These are phyloP conservation scores for Fomitopsis betulina DNA, from an alignment of 1,284 basidiomycete genomes.

Conservation along the genomic window DNA sequence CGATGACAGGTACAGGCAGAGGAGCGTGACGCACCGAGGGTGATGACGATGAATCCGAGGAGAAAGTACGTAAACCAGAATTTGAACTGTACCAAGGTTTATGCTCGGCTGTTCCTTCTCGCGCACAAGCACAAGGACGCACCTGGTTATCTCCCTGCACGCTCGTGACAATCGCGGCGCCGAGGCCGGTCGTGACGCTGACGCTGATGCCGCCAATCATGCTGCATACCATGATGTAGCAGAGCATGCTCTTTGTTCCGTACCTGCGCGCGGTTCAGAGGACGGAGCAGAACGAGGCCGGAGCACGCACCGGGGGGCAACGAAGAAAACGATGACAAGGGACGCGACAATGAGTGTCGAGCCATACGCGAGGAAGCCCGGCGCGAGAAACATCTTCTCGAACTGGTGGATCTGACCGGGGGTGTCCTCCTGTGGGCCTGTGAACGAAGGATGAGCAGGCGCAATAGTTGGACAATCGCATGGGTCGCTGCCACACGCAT, in stretches of 20 bases:
- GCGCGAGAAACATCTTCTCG: constrained; percentile 79
- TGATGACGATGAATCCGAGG: constrained; percentile 80
- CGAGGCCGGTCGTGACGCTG: constrained; percentile 92
- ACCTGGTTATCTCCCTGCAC: constrained; percentile 86
- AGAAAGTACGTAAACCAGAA: constrained; percentile 88
- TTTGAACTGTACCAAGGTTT: constrained; percentile 47
- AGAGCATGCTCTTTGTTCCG: constrained; percentile 93
- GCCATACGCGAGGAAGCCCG: constrained; percentile 83
- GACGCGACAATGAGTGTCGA: constrained; percentile 59
- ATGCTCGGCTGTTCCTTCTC: neutral
- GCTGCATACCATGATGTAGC: constrained; percentile 92
- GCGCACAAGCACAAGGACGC: constrained; percentile 8
- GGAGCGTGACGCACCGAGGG: constrained; percentile 54
- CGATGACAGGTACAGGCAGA: neutral
- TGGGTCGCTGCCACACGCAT: too few relatives aligned
- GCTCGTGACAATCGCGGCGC: constrained; percentile 85
- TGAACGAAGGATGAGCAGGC: neutral
- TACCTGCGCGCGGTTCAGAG: constrained; percentile 40
- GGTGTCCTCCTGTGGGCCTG: constrained; percentile 77
- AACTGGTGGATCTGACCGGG: constrained; percentile 82
- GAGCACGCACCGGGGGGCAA: constrained; percentile 62
- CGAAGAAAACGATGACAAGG: constrained; percentile 71
- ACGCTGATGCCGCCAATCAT: constrained; percentile 97
- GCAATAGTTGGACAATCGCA: too few relatives aligned
- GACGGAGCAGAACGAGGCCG: neutral